A percentile compares a stretch with the other conserved stretches of the same genome.
Evolutionary conservation across 345 rosid species (phyloP).

Genomic region (Aquilaria malaccensis): DNA sequence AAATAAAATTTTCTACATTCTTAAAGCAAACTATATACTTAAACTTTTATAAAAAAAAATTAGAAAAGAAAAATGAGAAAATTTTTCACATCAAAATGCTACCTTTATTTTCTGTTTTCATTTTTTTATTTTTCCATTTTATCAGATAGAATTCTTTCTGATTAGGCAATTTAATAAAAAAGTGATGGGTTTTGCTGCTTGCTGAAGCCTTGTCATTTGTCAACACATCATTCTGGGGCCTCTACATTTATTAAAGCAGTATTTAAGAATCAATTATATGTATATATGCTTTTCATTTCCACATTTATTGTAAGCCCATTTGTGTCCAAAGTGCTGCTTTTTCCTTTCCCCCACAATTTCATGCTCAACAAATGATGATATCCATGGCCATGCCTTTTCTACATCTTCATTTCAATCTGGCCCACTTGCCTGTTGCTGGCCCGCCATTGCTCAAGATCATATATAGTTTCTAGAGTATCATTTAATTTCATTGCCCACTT

Average conservation of each 20-base stretch:
- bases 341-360: slow-evolving; percentile 2
- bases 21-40: too few species aligned
- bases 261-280: slow-evolving; percentile 10
- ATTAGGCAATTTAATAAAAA: too few species aligned
- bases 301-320: slow-evolving; percentile 8
- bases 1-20: too few species aligned
- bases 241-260: slow-evolving; percentile 4
- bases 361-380: slow-evolving; percentile 20
- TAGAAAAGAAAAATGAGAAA: too few species aligned
- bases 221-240: slow-evolving; percentile 13
- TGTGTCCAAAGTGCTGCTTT: slow-evolving; percentile 17
- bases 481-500: too few species aligned
- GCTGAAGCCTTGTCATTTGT: slow-evolving; percentile 7
- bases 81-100: too few species aligned
- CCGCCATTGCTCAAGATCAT: background rate
- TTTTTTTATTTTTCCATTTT: too few species aligned
- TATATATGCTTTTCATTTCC: slow-evolving; percentile 5
- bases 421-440: slow-evolving; percentile 14
- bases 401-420: background rate
- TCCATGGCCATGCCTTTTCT: slow-evolving; percentile 16
- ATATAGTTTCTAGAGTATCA: too few species aligned
- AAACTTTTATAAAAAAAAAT: too few species aligned
- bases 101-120: too few species aligned
- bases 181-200: slow-evolving; percentile 3
- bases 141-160: too few species aligned